Conservation (phyloP, 2,329 filamentous ascomycete species). For the Exophiala phaeomuriformis region DNA sequence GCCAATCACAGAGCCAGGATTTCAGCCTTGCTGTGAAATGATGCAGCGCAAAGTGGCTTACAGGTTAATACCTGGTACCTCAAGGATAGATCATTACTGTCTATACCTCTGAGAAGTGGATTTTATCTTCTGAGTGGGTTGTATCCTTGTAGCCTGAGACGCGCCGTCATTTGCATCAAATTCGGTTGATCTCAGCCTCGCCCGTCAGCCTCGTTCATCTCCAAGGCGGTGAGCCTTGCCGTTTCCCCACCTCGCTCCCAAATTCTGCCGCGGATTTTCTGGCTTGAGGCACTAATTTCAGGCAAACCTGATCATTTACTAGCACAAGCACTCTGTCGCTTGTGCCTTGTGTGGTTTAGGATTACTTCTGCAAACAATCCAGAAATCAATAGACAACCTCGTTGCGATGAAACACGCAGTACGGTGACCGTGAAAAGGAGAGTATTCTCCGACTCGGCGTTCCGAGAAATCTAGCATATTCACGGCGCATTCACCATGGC, state of each 20-base stretch:
- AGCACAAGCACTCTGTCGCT: neutral
- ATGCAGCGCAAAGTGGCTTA: no score
- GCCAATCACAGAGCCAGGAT: no score
- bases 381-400: neutral
- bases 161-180: neutral
- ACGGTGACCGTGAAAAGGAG: neutral
- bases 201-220: neutral
- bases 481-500: constrained; percentile 25
- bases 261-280: constrained; percentile 18
- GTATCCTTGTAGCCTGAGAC: no score
- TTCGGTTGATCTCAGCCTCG: constrained; percentile 5
- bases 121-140: no score
- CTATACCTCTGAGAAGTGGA: no score
- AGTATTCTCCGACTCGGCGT: no score
- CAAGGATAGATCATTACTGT: no score
- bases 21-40: no score
- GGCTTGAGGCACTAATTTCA: neutral
- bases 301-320: neutral
- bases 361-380: neutral
- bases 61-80: no score
- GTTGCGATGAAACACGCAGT: neutral
- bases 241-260: constrained; percentile 1
- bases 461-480: no score
- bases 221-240: constrained; percentile 9
- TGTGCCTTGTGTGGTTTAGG: neutral